Percentiles rank a stretch among this genome's conserved stretches.
phyloP scores from a whole-genome alignment of 345 rosid species.

The Eucalyptus regnans region DNA sequence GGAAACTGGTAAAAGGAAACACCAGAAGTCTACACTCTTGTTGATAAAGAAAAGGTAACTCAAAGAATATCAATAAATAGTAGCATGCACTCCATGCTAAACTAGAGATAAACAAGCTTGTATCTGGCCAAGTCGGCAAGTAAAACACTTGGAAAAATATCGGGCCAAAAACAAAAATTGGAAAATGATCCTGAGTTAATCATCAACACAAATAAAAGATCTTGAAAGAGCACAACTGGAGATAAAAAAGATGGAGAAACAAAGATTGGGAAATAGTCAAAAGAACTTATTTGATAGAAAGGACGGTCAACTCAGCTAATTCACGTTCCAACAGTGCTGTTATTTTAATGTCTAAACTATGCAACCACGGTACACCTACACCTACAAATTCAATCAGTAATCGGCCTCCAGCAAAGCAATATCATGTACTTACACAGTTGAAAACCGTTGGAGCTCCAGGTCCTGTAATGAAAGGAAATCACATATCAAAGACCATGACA shows the following conservation, averaged over 20 bases:
- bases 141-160: background rate
- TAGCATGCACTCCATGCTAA: background rate
- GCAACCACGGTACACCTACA: background rate
- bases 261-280: background rate
- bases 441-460: slow-evolving; percentile 85
- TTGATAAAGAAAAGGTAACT: background rate
- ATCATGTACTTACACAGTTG: slow-evolving; percentile 52
- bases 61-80: background rate
- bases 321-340: background rate
- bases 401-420: background rate
- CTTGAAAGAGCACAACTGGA: background rate
- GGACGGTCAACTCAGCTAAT: background rate
- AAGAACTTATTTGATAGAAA: background rate
- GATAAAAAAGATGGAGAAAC: background rate
- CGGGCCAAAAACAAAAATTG: background rate
- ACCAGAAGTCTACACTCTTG: background rate
- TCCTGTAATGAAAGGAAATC: slow-evolving; percentile 22
- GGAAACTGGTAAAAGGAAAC: background rate
- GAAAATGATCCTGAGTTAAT: background rate
- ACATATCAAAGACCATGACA: background rate
- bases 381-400: background rate
- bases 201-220: background rate
- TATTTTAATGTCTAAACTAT: background rate
- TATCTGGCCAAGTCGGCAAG: background rate
- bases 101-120: background rate